Evolutionary conservation across 2,329 filamentous ascomycete species (phyloP), one percentile per base, ranked within the genome.

Genomic region (Aspergillus aculeatus): DNA sequence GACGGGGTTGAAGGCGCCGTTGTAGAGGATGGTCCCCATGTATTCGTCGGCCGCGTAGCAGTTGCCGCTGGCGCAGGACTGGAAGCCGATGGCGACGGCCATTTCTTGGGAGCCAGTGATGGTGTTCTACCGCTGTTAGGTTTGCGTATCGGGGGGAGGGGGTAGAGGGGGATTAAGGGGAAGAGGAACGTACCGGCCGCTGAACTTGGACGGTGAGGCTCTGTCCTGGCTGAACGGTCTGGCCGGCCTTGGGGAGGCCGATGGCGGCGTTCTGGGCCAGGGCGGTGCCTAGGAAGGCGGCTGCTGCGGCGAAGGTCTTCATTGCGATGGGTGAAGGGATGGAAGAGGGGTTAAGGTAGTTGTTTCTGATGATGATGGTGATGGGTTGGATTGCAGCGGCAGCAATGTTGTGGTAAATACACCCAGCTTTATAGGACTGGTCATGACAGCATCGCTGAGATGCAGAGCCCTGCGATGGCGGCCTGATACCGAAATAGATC

Each of bases 41-140:
- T 61, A 55, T 1, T 69, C 65, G 2, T 62, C 62, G 4, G 70
- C 44, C 0, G 60, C 14, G 14, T 50, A n/a, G 60, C 71, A 74
- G 3, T 51, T 50, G 0, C 23, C n/a, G 2, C 54, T 52, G 3
- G 50, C 44, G 50, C 72, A 74, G 10, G 69, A 69, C 9, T 67
- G 50, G 21, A 74, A 57, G 2, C 72, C 72, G 24, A 74, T 73
- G 9, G 69, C 71, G 41, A 74, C 59, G 1, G 57, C 66, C 54
- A 74, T 62, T 35, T 74, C 70, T 5, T 61, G 52, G 3, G 69
- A 72, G 1, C 59, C 54, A 6, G 68, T 74, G 5, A 70, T 56
- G 29, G 66, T 62, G 58, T 72, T 69, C 70, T 74, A 21, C 0
- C 32, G 10, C 12, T 23, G 14, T 5, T 14, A 12, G 11, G 31